A percentile compares a stretch with the other conserved stretches of the same genome.
Conservation (phyloP, 2,329 filamentous ascomycete genomes). For the Phoma sp. region DNA sequence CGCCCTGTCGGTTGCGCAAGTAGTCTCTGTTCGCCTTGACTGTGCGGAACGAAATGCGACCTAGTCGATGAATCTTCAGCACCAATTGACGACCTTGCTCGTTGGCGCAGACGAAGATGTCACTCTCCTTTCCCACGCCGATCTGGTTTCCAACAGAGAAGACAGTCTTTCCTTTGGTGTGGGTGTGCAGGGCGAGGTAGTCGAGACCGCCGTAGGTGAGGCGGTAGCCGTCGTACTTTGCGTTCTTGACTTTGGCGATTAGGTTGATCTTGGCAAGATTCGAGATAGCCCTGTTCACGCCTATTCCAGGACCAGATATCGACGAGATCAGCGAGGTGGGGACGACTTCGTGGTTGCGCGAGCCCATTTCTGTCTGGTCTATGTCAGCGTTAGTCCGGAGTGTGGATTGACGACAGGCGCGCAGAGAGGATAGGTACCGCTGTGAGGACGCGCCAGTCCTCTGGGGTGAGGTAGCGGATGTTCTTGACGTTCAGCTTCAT, state of each 20-base stretch:
- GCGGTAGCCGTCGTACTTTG: slow-evolving; percentile 96
- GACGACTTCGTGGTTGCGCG: slow-evolving; percentile 95
- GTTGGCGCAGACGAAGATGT: slow-evolving; percentile 92
- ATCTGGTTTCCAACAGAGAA: slow-evolving; percentile 95
- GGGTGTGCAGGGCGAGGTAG: slow-evolving; percentile 92
- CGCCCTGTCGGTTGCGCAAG: slow-evolving; percentile 77
- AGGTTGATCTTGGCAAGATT: slow-evolving; percentile 88
- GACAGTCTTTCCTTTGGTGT: slow-evolving; percentile 77
- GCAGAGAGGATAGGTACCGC: slow-evolving; percentile 64
- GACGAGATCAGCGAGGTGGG: slow-evolving; percentile 88
- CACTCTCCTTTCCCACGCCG: slow-evolving; percentile 95
- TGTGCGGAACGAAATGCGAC: slow-evolving; percentile 93
- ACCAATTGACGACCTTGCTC: slow-evolving; percentile 77
- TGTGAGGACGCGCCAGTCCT: slow-evolving; percentile 95
- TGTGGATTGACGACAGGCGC: slow-evolving; percentile 14
- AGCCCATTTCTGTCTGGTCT: slow-evolving; percentile 84
- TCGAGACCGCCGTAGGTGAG: slow-evolving; percentile 96
- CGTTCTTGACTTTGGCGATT: slow-evolving; percentile 92
- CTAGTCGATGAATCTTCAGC: slow-evolving; percentile 93
- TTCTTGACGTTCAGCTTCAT: slow-evolving; percentile 98
- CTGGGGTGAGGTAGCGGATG: slow-evolving; percentile 86
- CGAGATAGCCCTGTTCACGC: slow-evolving; percentile 86
- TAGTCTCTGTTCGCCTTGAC: slow-evolving; percentile 98
- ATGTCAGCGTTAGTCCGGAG: slow-evolving; percentile 46
- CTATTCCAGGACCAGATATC: slow-evolving; percentile 73